A percentile compares a stretch with the other conserved stretches of the same genome.
phyloP scores from a whole-genome alignment of 2,329 filamentous ascomycete species.

The Fusarium veterinarium region DNA sequence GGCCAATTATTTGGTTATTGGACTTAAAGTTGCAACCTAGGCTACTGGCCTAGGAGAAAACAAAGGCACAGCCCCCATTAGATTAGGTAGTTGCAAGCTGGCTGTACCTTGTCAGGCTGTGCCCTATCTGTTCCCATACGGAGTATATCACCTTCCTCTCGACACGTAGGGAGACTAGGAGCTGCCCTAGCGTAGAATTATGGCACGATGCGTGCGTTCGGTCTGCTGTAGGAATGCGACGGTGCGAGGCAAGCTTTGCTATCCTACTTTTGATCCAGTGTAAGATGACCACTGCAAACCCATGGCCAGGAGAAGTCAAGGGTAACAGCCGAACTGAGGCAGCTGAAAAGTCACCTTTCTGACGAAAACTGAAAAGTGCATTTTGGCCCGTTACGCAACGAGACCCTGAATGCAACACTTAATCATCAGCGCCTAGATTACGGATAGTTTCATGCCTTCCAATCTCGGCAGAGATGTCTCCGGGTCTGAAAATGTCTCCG shows the following conservation, averaged over 20 bases:
- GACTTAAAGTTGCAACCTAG: neutral
- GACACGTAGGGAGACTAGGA: constrained; percentile 13
- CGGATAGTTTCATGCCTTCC: constrained; percentile 17
- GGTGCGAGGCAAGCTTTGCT: constrained; percentile 4
- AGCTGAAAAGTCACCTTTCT: neutral
- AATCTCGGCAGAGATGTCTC: constrained; percentile 23
- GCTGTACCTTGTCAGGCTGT: neutral
- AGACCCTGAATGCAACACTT: neutral
- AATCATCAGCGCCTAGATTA: neutral
- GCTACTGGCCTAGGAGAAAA: constrained; percentile 19
- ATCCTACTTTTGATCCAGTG: neutral
- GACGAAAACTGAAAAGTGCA: neutral
- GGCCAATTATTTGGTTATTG: neutral
- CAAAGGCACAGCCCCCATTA: neutral
- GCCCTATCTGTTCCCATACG: neutral
- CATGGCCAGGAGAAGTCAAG: neutral
- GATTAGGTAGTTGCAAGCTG: neutral
- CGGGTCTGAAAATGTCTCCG: constrained; percentile 4
- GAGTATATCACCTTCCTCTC: constrained; percentile 1
- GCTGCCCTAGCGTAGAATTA: constrained; percentile 22
- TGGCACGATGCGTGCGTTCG: constrained; percentile 14
- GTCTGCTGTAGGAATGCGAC: constrained; percentile 3
- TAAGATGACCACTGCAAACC: neutral
- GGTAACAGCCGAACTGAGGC: constrained; percentile 14
- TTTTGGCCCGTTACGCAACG: neutral